A percentile compares a stretch with the other conserved stretches of the same genome.
phyloP scores from a whole-genome alignment of 192 early-diverging fungal species.

The Mortierella antarctica region DNA sequence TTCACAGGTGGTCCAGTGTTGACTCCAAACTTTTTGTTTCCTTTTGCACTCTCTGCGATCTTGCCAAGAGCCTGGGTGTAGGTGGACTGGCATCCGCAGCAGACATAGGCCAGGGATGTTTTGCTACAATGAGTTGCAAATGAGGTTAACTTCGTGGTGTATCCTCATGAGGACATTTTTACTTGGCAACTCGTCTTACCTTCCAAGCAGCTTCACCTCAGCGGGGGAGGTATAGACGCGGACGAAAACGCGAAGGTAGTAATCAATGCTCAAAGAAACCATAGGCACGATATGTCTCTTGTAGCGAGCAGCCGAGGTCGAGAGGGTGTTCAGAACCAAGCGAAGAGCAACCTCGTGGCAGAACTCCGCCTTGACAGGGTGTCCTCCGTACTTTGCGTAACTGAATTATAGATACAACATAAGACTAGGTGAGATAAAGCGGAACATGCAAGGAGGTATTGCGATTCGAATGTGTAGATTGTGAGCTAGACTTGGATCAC shows the following conservation, averaged over 20 bases:
- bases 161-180: neutral
- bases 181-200: constrained; percentile 52
- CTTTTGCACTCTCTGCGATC: constrained; percentile 61
- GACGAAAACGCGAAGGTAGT: constrained; percentile 97
- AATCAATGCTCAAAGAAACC: constrained; percentile 95
- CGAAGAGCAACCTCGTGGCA: constrained; percentile 97
- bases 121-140: constrained; percentile 65
- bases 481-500: neutral
- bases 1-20: constrained; percentile 70
- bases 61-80: constrained; percentile 81
- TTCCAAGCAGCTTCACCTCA: constrained; percentile 79
- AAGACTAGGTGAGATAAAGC: neutral
- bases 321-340: constrained; percentile 85
- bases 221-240: constrained; percentile 80
- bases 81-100: constrained; percentile 84
- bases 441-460: no score
- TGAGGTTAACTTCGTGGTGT: neutral
- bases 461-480: neutral
- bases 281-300: constrained; percentile 88
- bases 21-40: constrained; percentile 73
- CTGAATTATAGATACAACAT: constrained; percentile 39
- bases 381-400: constrained; percentile 96
- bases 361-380: constrained; percentile 87
- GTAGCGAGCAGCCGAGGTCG: constrained; percentile 87
- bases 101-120: constrained; percentile 85